These are phyloP conservation scores for Hyaloscypha finlandica DNA, from an alignment of 495 filamentous ascomycete genomes.

Conservation along the genomic window DNA sequence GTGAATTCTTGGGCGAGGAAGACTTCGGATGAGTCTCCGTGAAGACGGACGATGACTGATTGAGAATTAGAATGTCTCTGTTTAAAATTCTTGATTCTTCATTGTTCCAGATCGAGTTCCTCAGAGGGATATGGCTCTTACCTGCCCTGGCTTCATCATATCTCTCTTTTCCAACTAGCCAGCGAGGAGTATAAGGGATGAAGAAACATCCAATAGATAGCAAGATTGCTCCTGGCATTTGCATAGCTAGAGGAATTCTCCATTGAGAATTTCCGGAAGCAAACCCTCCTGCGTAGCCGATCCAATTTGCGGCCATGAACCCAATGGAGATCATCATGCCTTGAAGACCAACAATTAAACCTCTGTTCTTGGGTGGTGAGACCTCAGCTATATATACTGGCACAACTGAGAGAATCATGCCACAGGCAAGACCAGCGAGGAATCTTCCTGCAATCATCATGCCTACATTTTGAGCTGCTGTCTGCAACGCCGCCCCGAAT, in stretches of 20 bases:
- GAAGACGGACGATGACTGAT: slow-evolving; percentile 4
- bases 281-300: slow-evolving; percentile 30
- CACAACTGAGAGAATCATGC: slow-evolving; percentile 34
- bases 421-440: slow-evolving; percentile 36
- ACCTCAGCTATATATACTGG: slow-evolving; percentile 32
- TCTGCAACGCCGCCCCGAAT: slow-evolving; percentile 25
- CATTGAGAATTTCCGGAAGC: slow-evolving; percentile 28
- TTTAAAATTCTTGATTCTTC: neutral
- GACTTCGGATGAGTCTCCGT: slow-evolving; percentile 13
- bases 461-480: slow-evolving; percentile 35
- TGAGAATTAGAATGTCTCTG: slow-evolving; percentile 8
- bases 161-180: slow-evolving; percentile 13
- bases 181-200: slow-evolving; percentile 28
- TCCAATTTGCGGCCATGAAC: slow-evolving; percentile 48
- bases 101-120: too few relatives aligned
- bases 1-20: slow-evolving; percentile 10
- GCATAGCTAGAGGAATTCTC: slow-evolving; percentile 31
- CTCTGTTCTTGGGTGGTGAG: slow-evolving; percentile 22
- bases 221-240: slow-evolving; percentile 25
- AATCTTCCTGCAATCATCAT: slow-evolving; percentile 41
- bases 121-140: neutral
- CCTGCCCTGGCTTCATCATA: slow-evolving; percentile 6
- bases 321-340: slow-evolving; percentile 50
- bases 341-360: slow-evolving; percentile 26
- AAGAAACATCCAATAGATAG: slow-evolving; percentile 16